Percentiles rank a stretch among this genome's conserved stretches.
phyloP scores from a whole-genome alignment of 1,284 basidiomycete species.

The Papiliotrema laurentii region DNA sequence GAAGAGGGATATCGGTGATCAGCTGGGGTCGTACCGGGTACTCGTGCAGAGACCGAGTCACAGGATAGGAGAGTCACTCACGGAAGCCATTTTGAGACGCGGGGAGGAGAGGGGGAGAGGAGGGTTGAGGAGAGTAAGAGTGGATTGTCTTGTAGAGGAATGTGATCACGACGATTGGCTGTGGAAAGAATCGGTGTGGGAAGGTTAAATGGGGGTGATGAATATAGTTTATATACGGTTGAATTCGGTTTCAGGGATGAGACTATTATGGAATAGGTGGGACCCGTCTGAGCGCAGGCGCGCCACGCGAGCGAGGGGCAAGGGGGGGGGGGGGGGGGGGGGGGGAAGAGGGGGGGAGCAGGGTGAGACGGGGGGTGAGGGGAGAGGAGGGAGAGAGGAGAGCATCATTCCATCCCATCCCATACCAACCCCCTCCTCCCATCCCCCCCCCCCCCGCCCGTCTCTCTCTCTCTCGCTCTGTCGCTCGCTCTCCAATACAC shows the following conservation, averaged over 20 bases:
- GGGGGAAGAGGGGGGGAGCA: background rate
- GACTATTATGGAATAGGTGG: no score
- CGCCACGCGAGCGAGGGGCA: no score
- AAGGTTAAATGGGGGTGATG: background rate
- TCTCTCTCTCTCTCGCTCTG: no score
- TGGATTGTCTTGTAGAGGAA: background rate
- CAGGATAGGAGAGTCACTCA: no score
- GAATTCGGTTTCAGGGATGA: background rate
- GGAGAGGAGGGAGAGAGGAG: background rate
- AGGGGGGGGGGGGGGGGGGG: no score
- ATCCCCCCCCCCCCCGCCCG: no score
- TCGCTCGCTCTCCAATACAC: no score
- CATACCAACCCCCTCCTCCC: background rate
- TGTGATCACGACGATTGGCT: background rate
- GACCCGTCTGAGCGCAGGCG: no score
- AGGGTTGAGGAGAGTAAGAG: background rate
- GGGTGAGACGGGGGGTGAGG: constrained; percentile 4
- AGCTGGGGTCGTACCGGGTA: background rate
- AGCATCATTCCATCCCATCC: background rate
- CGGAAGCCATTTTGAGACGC: constrained; percentile 10
- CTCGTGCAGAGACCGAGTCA: background rate
- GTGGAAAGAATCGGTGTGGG: background rate
- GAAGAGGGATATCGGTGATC: background rate
- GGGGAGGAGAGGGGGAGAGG: background rate
- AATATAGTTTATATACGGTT: no score